Evolutionary conservation across 2,329 filamentous ascomycete species (phyloP).

Genomic region (Eutypella sp.): DNA sequence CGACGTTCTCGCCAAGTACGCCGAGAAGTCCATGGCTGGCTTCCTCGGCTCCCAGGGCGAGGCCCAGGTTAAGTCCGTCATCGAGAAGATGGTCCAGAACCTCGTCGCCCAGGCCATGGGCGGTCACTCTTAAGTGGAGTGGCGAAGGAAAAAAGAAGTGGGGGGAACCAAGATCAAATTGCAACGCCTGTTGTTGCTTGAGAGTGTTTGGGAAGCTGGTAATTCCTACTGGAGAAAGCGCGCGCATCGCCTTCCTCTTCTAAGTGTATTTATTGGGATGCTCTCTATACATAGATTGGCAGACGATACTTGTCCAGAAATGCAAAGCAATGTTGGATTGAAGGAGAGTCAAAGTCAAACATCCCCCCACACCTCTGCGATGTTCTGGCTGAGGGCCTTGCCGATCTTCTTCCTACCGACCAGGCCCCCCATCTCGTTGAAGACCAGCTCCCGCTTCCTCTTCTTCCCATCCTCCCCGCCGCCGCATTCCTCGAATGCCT

Average conservation of each 20-base stretch:
- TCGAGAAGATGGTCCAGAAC: slow-evolving; percentile 69
- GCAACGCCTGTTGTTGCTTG: too few relatives aligned
- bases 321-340: too few relatives aligned
- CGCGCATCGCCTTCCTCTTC: too few relatives aligned
- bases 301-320: not conserved
- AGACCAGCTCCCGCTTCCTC: slow-evolving; percentile 57
- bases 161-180: too few relatives aligned
- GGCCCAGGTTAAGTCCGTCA: slow-evolving; percentile 46
- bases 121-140: slow-evolving; percentile 14
- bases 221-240: too few relatives aligned
- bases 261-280: too few relatives aligned
- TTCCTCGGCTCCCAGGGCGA: slow-evolving; percentile 61
- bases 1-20: slow-evolving; percentile 81
- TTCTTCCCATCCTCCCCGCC: slow-evolving; percentile 45
- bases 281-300: not conserved
- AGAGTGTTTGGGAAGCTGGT: too few relatives aligned
- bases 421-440: slow-evolving; percentile 49
- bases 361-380: slow-evolving; percentile 69
- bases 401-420: slow-evolving; percentile 65
- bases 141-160: too few relatives aligned
- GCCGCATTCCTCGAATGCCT: slow-evolving; percentile 58
- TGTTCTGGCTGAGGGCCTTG: slow-evolving; percentile 60
- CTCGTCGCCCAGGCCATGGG: slow-evolving; percentile 67
- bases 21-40: slow-evolving; percentile 81
- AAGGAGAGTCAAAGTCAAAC: slow-evolving; percentile 19